Evolutionary conservation across 2,329 filamentous ascomycete species (phyloP), one percentile per base, ranked within the genome.

Genomic region (Colletotrichum destructivum): DNA sequence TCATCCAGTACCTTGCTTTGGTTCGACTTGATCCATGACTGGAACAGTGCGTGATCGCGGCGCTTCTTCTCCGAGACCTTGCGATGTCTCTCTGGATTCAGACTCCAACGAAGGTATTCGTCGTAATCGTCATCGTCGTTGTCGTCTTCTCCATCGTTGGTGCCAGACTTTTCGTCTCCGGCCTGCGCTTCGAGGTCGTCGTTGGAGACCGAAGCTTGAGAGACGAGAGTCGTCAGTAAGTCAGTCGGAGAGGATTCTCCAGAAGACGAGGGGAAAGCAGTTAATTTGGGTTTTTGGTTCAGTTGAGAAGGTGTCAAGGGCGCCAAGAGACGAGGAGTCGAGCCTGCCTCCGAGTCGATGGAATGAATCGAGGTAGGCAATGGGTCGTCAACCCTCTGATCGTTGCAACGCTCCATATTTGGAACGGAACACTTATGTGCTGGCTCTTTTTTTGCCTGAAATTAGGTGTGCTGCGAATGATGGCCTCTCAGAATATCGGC

Each of bases 41-140:
- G 82, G 62, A 91, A 89, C 40, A 82, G 82, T 1, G 84, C 82
- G 71, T 87, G 84, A 60, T 91, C 87, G 4, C 79, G 79, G 15
- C 84, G 84, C 63, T 87, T 87, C 74, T 83, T 85, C 56, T 88
- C 83, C 0, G 83, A 83, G n/a, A 84, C 77, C 56, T 80, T 84
- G 26, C 77, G 80, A 12, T 79, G 77, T 51, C 81, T 79, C 13
- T 77, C 72, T 2, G 78, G 74, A 42, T 81, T 81, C 44, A 78
- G 55, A 0, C 72, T 76, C 3, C 79, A 76, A 9, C 77, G 77
- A 23, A 81, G 79, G 11, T 72, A 75, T 11, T 63, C 56, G 42
- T 74, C 72, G 3, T 73, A 52, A 23, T 71, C 60, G 15, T 54
- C 68, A 40, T 67, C 51, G 26, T 6, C 12, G 7, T 42, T 44